phyloP scores from a whole-genome alignment of 208 protist species.

The Wallacemonas collosoma region DNA sequence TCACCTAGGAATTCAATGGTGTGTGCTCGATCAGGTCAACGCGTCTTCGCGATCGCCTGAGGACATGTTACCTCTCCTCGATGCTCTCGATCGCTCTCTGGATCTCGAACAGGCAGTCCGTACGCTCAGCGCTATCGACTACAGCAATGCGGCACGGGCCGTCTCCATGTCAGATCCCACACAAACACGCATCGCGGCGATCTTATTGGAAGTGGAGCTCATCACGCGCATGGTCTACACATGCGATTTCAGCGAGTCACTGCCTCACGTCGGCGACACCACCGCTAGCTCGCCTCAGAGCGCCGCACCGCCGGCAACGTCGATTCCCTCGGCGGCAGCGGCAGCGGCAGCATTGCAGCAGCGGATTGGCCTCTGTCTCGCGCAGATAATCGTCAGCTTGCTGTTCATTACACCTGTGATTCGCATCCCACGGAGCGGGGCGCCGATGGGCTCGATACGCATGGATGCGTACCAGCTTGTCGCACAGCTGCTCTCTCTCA shows the following conservation, averaged over 20 bases:
- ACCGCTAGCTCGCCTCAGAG: too few relatives aligned
- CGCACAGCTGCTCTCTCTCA: conserved; percentile 38
- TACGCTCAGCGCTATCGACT: conserved; percentile 10
- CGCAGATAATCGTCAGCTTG: conserved; percentile 34
- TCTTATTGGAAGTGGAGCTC: conserved; percentile 7
- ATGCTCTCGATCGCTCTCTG: conserved; percentile 9
- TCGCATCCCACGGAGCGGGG: neutral
- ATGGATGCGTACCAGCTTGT: conserved; percentile 21
- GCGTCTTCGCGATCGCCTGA: neutral
- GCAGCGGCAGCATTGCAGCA: conserved; percentile 21
- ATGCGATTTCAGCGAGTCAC: neutral
- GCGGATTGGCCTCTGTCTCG: conserved; percentile 27
- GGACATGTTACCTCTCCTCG: neutral
- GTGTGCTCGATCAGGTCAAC: too few relatives aligned
- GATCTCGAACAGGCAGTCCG: conserved; percentile 5
- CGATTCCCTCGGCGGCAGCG: neutral
- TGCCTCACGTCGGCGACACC: too few relatives aligned
- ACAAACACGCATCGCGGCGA: neutral
- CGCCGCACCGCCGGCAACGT: too few relatives aligned
- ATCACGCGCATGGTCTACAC: conserved; percentile 13
- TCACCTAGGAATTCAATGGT: neutral
- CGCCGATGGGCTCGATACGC: neutral
- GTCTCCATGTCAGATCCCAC: neutral
- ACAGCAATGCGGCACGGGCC: conserved; percentile 9
- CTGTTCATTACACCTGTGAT: conserved; percentile 18